These are phyloP conservation scores for Voacanga thouarsii DNA, from an alignment of 257 asterid species.

Conservation along the genomic window DNA sequence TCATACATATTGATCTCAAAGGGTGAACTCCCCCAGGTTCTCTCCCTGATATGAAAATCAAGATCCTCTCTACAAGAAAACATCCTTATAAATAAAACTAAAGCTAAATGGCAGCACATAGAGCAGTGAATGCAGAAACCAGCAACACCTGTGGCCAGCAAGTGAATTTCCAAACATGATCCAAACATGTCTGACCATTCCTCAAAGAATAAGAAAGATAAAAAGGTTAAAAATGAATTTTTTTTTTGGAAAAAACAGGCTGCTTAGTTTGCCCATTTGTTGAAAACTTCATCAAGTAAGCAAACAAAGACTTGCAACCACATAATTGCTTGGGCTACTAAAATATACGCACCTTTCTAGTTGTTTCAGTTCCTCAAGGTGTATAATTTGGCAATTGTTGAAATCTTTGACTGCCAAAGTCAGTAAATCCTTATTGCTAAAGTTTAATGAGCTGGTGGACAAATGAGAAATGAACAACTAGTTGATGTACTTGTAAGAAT, in stretches of 20 bases:
- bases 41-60: not conserved
- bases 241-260: not conserved
- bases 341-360: conserved; percentile 58
- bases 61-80: not conserved
- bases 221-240: no score
- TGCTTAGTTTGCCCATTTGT: not conserved
- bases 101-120: not conserved
- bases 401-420: conserved; percentile 66
- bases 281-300: not conserved
- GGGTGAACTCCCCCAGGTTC: not conserved
- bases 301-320: not conserved
- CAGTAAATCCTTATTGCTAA: conserved; percentile 62
- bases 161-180: not conserved
- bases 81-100: not conserved
- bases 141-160: not conserved
- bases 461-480: conserved; percentile 12
- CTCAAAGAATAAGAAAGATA: not conserved
- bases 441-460: conserved; percentile 59
- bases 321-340: not conserved
- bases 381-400: conserved; percentile 62
- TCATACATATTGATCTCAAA: not conserved
- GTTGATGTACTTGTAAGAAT: not conserved
- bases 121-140: not conserved
- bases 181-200: not conserved
- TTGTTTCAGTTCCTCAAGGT: conserved; percentile 62